A percentile compares a stretch with the other conserved stretches of the same genome.
phyloP scores from a whole-genome alignment of 257 asterid species.

The Nicotiana paniculata region DNA sequence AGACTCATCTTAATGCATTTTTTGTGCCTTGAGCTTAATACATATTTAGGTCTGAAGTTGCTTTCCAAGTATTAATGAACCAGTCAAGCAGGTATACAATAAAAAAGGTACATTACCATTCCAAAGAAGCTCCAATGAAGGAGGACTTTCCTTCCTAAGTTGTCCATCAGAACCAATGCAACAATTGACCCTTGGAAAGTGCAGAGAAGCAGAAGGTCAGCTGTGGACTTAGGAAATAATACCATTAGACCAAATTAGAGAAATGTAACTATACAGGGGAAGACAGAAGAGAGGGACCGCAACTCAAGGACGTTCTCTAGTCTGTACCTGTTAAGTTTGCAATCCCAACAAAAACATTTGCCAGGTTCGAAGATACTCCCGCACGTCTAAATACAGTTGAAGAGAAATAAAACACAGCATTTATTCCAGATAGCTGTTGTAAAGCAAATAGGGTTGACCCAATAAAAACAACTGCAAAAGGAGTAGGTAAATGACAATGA shows the following conservation, averaged over 20 bases:
- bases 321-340: slow-evolving; percentile 60
- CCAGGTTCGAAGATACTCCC: slow-evolving; percentile 90
- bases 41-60: not conserved
- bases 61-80: not conserved
- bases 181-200: slow-evolving; percentile 51
- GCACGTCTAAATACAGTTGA: slow-evolving; percentile 98
- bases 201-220: not conserved
- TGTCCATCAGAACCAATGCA: slow-evolving; percentile 85
- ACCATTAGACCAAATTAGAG: not conserved
- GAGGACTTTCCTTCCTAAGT: slow-evolving; percentile 76
- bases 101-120: slow-evolving; percentile 51
- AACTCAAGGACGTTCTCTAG: not conserved
- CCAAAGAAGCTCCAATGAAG: slow-evolving; percentile 93
- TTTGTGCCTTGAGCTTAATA: not conserved
- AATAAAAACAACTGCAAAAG: slow-evolving; percentile 98
- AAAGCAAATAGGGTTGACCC: slow-evolving; percentile 97
- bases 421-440: slow-evolving; percentile 99
- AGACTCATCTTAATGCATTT: not conserved
- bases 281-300: not conserved
- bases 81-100: not conserved
- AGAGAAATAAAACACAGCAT: slow-evolving; percentile 98
- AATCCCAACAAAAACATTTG: slow-evolving; percentile 70
- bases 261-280: not conserved
- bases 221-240: not conserved
- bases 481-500: slow-evolving; percentile 40